phyloP scores from a whole-genome alignment of 352 stramenopile genomes.

The Phytophthora megakarya region DNA sequence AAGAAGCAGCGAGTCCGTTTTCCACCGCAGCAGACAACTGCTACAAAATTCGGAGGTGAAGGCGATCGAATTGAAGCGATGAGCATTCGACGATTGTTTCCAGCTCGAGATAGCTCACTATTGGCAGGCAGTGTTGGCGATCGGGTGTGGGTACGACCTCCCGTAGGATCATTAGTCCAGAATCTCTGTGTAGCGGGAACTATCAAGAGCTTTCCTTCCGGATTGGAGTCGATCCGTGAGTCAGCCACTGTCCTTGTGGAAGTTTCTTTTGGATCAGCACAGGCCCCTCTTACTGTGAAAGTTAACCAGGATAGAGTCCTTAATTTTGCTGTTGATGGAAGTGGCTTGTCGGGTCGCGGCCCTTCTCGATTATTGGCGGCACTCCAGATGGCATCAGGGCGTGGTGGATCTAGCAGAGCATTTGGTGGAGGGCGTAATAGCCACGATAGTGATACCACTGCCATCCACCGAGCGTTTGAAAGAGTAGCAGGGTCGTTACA shows the following conservation, averaged over 20 bases:
- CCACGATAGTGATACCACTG: slow-evolving; percentile 26
- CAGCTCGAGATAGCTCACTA: slow-evolving; percentile 62
- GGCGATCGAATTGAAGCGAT: slow-evolving; percentile 63
- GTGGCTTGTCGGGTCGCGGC: slow-evolving; percentile 24
- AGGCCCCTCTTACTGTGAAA: slow-evolving; percentile 46
- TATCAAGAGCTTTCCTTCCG: slow-evolving; percentile 67
- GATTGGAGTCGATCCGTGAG: slow-evolving; percentile 52
- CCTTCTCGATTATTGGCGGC: slow-evolving; percentile 65
- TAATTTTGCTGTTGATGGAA: slow-evolving; percentile 50
- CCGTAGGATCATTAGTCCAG: slow-evolving; percentile 29
- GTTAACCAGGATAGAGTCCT: slow-evolving; percentile 66
- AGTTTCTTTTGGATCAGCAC: slow-evolving; percentile 49
- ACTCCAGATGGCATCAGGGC: slow-evolving; percentile 48
- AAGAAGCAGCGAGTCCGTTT: slow-evolving; percentile 59
- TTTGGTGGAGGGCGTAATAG: slow-evolving; percentile 25
- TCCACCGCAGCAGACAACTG: slow-evolving; percentile 31
- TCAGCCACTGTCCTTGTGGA: slow-evolving; percentile 55
- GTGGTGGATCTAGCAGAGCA: slow-evolving; percentile 28
- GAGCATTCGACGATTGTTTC: slow-evolving; percentile 73
- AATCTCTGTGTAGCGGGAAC: slow-evolving; percentile 58
- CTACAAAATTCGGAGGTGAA: slow-evolving; percentile 20
- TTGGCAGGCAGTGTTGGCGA: slow-evolving; percentile 60
- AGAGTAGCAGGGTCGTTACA: slow-evolving; percentile 47
- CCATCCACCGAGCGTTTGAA: slow-evolving; percentile 51
- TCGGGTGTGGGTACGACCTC: slow-evolving; percentile 65